Base-by-base conservation (phyloP, 176 grass and related monocot species). In the Dendrocalamus sinicus region DNA sequence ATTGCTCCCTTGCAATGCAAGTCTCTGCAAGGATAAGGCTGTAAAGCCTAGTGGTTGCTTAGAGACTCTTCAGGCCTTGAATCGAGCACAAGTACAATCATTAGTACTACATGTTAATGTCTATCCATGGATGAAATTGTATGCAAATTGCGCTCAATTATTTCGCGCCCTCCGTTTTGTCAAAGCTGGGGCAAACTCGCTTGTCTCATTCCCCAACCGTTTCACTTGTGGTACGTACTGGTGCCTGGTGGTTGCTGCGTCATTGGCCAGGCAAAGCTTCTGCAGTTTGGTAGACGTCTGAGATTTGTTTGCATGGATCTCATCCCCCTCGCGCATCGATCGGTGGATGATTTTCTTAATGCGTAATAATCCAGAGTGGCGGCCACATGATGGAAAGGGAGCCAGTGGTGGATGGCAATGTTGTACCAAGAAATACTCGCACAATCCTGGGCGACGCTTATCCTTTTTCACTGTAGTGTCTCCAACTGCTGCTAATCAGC, bases 391-490 rank as follows among this genome's bases (percentile, higher is more conserved):
- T 84, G 75, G 80, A 46, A 76, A 26, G 22, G 30, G 46, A 75
- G 24, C 32, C 61, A 71, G 75, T 75, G 80, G 85, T 61, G 61
- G 89, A 91, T 54, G 89, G 85, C 41, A 75, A 75, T 84, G 81
- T 63, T 62, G 54, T 66, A 80, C 67, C 85, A 80, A 86, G 59
- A 80, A 45, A 74, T 73, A 44, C 50, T 40, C 67, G 80, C 85
- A 74, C 74, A 48, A 72, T 48, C 70, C 41, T 26, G 1, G 22
- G n/a, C 6, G 19, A 46, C 22, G 7, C 22, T 24, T 45, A 23
- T 24, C 69, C 6, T n/a, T 73, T n/a, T 73, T 64, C 24, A 9
- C 7, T 30, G 12, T 30, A 30, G 5, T 63, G 60, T 28, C 12
- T 63, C 60, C 55, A 10, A 4, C 2, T n/a, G 23, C 13, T 13